Conservation (phyloP, 1,284 basidiomycete genomes). For the Pterulicium gracile region DNA sequence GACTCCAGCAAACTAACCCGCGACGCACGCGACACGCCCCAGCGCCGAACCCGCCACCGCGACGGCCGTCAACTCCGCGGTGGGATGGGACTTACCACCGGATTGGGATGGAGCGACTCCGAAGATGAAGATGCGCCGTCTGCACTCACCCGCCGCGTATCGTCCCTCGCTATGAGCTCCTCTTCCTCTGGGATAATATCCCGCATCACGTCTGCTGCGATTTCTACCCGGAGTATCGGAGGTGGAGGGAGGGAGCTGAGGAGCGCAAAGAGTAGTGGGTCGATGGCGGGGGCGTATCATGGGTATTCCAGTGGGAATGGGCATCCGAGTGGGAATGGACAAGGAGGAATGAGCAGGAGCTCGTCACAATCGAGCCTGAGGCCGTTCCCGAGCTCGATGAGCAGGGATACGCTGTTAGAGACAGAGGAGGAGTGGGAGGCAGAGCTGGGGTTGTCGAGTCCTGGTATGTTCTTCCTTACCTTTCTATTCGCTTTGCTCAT, state of each 20-base stretch:
- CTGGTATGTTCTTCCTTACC: too few relatives aligned
- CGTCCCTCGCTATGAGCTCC: conserved; percentile 32
- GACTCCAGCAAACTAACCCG: too few relatives aligned
- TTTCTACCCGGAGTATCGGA: conserved; percentile 2
- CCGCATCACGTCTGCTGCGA: conserved; percentile 9
- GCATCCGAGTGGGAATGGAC: too few relatives aligned
- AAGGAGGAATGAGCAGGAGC: conserved; percentile 1
- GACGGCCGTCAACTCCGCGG: conserved; percentile 58
- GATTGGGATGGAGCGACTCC: conserved; percentile 75
- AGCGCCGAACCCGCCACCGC: conserved; percentile 53
- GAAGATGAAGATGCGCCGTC: conserved; percentile 79
- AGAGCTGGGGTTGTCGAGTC: not conserved
- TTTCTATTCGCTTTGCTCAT: too few relatives aligned
- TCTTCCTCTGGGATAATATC: conserved; percentile 15
- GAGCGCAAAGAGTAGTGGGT: conserved; percentile 7
- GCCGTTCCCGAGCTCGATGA: not conserved
- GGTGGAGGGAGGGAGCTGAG: not conserved
- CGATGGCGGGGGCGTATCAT: conserved; percentile 21
- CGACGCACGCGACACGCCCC: conserved; percentile 57
- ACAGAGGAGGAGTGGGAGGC: not conserved
- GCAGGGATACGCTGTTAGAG: not conserved
- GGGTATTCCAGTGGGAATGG: conserved; percentile 3
- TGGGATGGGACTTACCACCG: conserved; percentile 71
- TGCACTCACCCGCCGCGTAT: conserved; percentile 54
- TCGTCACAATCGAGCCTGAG: not conserved